phyloP scores from a whole-genome alignment of 371 early-diverging fungal species.

The Smittium mucronatum region DNA sequence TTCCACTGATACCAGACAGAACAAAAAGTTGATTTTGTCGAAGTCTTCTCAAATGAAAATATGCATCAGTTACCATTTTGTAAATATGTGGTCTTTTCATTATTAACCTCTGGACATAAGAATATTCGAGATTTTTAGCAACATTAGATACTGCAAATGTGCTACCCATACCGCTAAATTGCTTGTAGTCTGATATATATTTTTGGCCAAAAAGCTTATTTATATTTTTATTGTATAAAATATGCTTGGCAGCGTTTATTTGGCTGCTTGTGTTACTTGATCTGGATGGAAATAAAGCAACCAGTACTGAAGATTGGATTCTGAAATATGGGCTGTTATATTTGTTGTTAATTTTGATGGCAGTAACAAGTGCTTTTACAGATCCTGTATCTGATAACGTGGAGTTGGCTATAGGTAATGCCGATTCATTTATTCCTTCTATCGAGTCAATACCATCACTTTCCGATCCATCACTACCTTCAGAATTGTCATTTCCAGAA shows the following conservation, averaged over 20 bases:
- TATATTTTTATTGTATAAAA: background rate
- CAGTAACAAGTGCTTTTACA: background rate
- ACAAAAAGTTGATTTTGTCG: constrained; percentile 70
- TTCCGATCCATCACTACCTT: background rate
- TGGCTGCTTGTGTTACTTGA: background rate
- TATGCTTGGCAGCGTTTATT: background rate
- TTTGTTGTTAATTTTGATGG: background rate
- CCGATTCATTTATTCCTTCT: background rate
- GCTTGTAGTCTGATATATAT: background rate
- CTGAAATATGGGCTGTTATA: constrained; percentile 23
- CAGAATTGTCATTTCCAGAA: background rate
- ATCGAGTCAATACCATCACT: background rate
- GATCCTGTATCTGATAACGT: background rate
- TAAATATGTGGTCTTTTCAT: constrained; percentile 21
- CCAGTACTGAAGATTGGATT: constrained; percentile 28
- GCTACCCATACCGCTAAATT: constrained; percentile 8
- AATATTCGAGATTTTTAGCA: constrained; percentile 20
- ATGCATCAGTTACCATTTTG: constrained; percentile 36
- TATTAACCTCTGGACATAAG: background rate
- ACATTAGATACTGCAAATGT: constrained; percentile 17
- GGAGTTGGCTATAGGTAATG: background rate
- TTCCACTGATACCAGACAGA: constrained; percentile 67
- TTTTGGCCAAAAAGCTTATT: background rate
- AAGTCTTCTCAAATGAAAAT: constrained; percentile 67
- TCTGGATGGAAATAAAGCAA: constrained; percentile 21